Evolutionary conservation across 2,329 filamentous ascomycete genomes (phyloP), one percentile per base, ranked within the genome.

Genomic region (Xylaria sp.): DNA sequence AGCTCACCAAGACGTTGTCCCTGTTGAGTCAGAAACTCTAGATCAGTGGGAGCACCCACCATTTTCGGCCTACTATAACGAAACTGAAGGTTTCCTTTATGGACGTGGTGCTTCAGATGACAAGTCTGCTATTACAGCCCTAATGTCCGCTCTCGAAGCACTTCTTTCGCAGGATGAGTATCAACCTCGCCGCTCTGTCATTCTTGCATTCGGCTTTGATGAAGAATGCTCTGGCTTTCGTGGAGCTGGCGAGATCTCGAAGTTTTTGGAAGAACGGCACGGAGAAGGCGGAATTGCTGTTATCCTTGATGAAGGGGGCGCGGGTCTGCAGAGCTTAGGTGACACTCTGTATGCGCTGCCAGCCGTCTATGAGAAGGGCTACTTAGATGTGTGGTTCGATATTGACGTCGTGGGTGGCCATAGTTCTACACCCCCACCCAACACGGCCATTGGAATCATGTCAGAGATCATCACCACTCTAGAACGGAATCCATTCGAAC

Each of bases 21-120:
- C 62, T n/a, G 62, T 65, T 21, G 54, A 59, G 18, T 2, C 9
- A 53, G 53, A 27, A 23, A 65, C 62, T 29, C 8, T 59, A 6
- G 54, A 53, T 65, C 40, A 23, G 5, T 65, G 62, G 62, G 44
- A 59, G 5, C n/a, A 65, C 25, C 53, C 62, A 12, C 62, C 62
- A 10, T 65, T 65, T 18, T 12, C 6, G 1, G 62, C 62, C 1
- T 13, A 5, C 35, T 65, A 65, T 32, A 32, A 53, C 23, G 18
- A 65, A 16, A 25, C 10, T 5, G 44, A 65, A 10, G 54, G 54
- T 4, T 65, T 21, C 16, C 42, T 65, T 25, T 65, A 25, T 21
- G 62, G 62, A 3, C 62, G 62, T 44, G 62, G 62, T n/a, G 62
- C 62, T 13, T 65, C 62, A 1, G 62, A 65, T n/a, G 62, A 53